These are phyloP conservation scores for Secale cereale DNA, from an alignment of 176 grass and related monocot genomes.

Conservation along the genomic window DNA sequence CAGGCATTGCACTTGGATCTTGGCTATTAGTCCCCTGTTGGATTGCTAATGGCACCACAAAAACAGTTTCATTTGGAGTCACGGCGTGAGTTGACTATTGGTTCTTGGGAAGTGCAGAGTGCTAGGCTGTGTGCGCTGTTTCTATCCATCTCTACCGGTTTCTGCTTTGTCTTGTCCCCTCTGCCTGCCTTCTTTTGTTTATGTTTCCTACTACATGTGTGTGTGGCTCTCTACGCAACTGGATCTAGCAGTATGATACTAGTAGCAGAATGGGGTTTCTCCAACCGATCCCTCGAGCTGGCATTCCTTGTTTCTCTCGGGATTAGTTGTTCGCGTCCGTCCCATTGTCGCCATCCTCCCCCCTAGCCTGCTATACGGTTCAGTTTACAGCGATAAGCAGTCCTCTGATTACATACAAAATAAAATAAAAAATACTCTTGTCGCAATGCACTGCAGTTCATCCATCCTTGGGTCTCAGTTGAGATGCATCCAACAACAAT, in stretches of 20 bases:
- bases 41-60: background rate
- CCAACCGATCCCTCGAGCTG: conserved; percentile 12
- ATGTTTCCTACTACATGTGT: background rate
- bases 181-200: background rate
- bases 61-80: background rate
- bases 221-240: conserved; percentile 18
- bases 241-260: background rate
- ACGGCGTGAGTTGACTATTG: conserved; percentile 17
- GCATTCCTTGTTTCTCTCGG: conserved; percentile 42
- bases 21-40: background rate
- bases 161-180: background rate
- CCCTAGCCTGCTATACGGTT: conserved; percentile 13
- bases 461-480: conserved; percentile 12
- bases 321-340: conserved; percentile 40
- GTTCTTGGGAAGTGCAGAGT: conserved; percentile 11
- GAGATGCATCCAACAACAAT: too few relatives aligned
- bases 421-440: background rate
- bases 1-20: conserved; percentile 25
- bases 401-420: conserved; percentile 13
- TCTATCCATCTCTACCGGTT: background rate
- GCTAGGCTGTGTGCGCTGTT: background rate
- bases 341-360: conserved; percentile 31
- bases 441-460: background rate
- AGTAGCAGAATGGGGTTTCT: background rate
- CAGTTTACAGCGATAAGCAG: conserved; percentile 21